Conservation (phyloP, 2,329 filamentous ascomycete genomes). For the Botryosphaeria dothidea region DNA sequence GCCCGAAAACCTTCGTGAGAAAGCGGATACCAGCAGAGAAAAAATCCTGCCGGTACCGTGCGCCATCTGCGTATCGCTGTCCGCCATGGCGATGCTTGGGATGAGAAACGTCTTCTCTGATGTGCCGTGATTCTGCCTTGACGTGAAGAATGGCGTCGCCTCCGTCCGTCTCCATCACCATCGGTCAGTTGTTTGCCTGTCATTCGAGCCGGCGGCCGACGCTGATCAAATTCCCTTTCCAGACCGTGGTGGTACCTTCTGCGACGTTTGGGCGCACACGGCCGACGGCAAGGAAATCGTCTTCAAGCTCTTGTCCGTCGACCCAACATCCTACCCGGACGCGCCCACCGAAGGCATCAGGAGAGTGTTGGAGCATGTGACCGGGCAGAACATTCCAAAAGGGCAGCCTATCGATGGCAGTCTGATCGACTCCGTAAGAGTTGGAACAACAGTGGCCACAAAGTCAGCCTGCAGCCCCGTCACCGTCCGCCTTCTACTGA, state of each 20-base stretch:
- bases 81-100: not conserved
- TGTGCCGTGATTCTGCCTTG: not conserved
- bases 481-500: not conserved
- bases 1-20: not conserved
- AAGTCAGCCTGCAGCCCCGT: slow-evolving; percentile 5
- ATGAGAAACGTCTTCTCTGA: not conserved
- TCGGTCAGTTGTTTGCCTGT: not conserved
- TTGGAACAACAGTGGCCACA: slow-evolving; percentile 30
- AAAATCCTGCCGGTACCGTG: not conserved
- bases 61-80: not conserved
- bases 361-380: slow-evolving; percentile 27
- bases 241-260: slow-evolving; percentile 19
- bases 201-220: too few relatives aligned
- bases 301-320: slow-evolving; percentile 32
- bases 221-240: not conserved
- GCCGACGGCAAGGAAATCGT: slow-evolving; percentile 23
- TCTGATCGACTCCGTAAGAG: slow-evolving; percentile 25
- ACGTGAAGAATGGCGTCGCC: not conserved
- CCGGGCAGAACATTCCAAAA: slow-evolving; percentile 24
- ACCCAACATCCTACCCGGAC: slow-evolving; percentile 33
- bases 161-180: slow-evolving; percentile 13
- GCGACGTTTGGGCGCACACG: slow-evolving; percentile 17
- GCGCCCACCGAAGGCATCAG: slow-evolving; percentile 37
- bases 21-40: not conserved
- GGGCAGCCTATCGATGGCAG: slow-evolving; percentile 26